These are phyloP conservation scores for Cercospora sp. DNA, from an alignment of 2,329 filamentous ascomycete genomes.

Conservation along the genomic window DNA sequence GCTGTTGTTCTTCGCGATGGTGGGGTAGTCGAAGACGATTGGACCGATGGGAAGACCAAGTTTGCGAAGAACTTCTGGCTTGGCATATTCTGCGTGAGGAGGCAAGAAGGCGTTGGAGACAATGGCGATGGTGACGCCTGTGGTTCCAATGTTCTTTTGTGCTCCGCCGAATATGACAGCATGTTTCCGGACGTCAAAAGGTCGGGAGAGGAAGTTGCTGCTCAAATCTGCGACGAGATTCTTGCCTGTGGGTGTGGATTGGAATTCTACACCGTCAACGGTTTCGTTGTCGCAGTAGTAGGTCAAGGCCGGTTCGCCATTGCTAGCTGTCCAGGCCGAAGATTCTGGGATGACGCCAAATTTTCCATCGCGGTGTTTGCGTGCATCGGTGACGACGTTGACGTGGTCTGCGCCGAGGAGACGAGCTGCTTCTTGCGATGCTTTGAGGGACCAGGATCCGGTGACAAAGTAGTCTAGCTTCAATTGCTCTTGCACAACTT, in stretches of 20 bases:
- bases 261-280: conserved; percentile 90
- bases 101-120: conserved; percentile 79
- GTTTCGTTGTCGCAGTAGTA: conserved; percentile 96
- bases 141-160: conserved; percentile 88
- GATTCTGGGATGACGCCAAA: conserved; percentile 82
- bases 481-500: conserved; percentile 67
- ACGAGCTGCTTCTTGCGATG: conserved; percentile 76
- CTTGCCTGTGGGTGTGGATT: conserved; percentile 64
- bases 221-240: conserved; percentile 91
- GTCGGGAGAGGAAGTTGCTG: conserved; percentile 85
- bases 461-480: conserved; percentile 89
- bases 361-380: conserved; percentile 63
- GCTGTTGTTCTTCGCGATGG: conserved; percentile 87
- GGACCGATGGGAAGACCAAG: conserved; percentile 77
- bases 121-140: conserved; percentile 83
- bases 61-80: conserved; percentile 67
- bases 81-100: conserved; percentile 64
- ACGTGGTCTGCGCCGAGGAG: conserved; percentile 76
- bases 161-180: conserved; percentile 85
- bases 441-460: conserved; percentile 88
- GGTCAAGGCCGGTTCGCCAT: conserved; percentile 67
- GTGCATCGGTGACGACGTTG: conserved; percentile 72
- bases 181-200: conserved; percentile 75
- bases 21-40: conserved; percentile 78
- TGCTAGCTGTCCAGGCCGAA: conserved; percentile 70